These are phyloP conservation scores for Russula emetica DNA, from an alignment of 768 basidiomycete genomes.

Conservation along the genomic window DNA sequence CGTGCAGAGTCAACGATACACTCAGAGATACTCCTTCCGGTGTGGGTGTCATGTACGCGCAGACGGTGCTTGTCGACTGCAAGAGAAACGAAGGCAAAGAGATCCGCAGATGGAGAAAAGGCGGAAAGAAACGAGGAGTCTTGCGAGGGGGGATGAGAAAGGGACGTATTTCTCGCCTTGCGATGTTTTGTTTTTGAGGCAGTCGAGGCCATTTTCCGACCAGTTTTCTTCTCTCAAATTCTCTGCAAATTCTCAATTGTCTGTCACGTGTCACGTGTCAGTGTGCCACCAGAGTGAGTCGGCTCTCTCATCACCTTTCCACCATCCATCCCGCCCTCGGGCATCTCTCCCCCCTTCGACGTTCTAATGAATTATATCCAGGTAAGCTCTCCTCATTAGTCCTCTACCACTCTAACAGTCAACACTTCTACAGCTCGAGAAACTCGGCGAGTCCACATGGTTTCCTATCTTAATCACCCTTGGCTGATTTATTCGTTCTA, in stretches of 20 bases:
- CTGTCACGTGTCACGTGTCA: conserved; percentile 12
- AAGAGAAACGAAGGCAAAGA: conserved; percentile 59
- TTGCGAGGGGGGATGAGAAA: conserved; percentile 53
- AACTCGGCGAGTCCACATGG: conserved; percentile 54
- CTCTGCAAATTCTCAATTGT: background rate
- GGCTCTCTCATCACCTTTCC: background rate
- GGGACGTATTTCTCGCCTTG: conserved; percentile 48
- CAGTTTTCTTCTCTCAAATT: no score
- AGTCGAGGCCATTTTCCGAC: conserved; percentile 40
- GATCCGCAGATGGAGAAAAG: conserved; percentile 54
- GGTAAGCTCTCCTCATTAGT: conserved; percentile 33
- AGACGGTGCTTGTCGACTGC: conserved; percentile 69
- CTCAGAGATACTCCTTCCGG: conserved; percentile 55
- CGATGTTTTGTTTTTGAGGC: conserved; percentile 51
- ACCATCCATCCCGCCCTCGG: background rate
- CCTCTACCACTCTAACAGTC: conserved; percentile 20
- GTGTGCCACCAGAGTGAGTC: background rate
- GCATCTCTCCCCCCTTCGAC: background rate
- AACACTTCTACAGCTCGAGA: conserved; percentile 61
- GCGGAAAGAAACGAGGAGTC: conserved; percentile 48
- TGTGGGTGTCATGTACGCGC: conserved; percentile 56
- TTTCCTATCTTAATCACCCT: background rate
- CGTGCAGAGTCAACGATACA: conserved; percentile 52
- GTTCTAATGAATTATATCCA: conserved; percentile 54
- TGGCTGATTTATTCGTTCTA: background rate